Percentiles rank a stretch among this genome's conserved stretches.
Conservation (phyloP, 2,329 filamentous ascomycete genomes). For the Orbilia oligospora region DNA sequence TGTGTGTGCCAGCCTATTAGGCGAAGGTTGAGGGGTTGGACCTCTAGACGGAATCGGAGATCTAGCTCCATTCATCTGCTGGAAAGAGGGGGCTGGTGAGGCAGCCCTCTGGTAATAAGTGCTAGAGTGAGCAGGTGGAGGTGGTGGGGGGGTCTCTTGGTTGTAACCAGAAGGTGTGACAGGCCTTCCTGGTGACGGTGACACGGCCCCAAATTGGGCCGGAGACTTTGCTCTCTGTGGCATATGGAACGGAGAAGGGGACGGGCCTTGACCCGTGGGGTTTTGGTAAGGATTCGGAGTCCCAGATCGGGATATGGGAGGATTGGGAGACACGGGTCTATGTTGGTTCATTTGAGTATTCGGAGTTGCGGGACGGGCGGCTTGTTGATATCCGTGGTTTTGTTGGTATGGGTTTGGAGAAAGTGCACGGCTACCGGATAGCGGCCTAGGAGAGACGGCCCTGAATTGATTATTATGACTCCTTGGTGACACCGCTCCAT, state of each 20-base stretch:
- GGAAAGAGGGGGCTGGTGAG: conserved; percentile 54
- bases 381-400: conserved; percentile 47
- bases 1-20: conserved; percentile 70
- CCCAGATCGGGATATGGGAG: conserved; percentile 52
- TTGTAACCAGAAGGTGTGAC: conserved; percentile 54
- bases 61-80: conserved; percentile 53
- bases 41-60: conserved; percentile 62
- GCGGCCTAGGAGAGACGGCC: conserved; percentile 61
- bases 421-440: conserved; percentile 51
- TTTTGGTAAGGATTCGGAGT: conserved; percentile 57
- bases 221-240: conserved; percentile 60
- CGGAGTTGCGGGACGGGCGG: conserved; percentile 42
- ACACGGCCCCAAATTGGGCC: conserved; percentile 59
- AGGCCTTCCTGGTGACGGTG: conserved; percentile 53
- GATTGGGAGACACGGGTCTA: conserved; percentile 50
- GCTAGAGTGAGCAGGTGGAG: conserved; percentile 62
- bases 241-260: conserved; percentile 56
- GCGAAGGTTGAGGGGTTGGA: conserved; percentile 59
- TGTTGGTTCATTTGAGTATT: conserved; percentile 51
- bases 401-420: conserved; percentile 62
- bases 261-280: conserved; percentile 46
- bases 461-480: conserved; percentile 61
- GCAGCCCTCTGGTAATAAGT: conserved; percentile 55
- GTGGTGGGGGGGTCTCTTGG: conserved; percentile 59
- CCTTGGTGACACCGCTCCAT: conserved; percentile 58